Evolutionary conservation across 257 asterid genomes (phyloP), one percentile per base, ranked within the genome.

Genomic region (Ballota nigra): DNA sequence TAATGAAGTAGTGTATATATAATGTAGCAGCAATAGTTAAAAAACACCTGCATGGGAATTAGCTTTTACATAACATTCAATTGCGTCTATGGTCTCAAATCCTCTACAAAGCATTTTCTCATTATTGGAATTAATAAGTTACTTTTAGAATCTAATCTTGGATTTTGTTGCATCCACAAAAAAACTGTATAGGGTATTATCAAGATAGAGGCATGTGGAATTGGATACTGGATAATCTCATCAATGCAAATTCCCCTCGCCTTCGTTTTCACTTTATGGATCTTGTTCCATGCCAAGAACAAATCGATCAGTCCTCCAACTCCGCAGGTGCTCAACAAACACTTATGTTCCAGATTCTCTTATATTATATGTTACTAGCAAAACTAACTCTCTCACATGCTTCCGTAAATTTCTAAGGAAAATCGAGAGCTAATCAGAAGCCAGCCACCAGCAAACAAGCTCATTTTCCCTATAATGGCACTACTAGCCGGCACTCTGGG

Each of bases 191-290:
- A 89, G 98, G 97, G 94, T 0, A 71, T 86, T 10, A 68, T 89
- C 75, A 71, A 68, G 16, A 81, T 86, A 66, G 81, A 86, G 79
- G 67, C 87, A 29, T 93, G 97, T 81, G 97, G 97, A 75, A 80
- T 80, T 5, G 92, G 63, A 64, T 93, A 93, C 77, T 93, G 98
- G 98, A 79, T 87, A 19, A 83, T 93, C 70, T 87, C 97, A 61
- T 71, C 88, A 22, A 13, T 80, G 64, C 98, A 91, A 71, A 82
- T 93, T 45, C 97, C 96, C 60, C 74, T 91, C 12, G 87, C 96
- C 19, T 15, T 89, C 47, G 24, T 86, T 58, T 91, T 86, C 80
- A 93, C 95, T 7, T 34, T 82, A 24, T 85, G 82, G 84, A 85
- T 87, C 68, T 69, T 86, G 38, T 79, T 31, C 52, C 61, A 77